phyloP scores from a whole-genome alignment of 768 basidiomycete genomes.

The Gelatoporia subvermispora region DNA sequence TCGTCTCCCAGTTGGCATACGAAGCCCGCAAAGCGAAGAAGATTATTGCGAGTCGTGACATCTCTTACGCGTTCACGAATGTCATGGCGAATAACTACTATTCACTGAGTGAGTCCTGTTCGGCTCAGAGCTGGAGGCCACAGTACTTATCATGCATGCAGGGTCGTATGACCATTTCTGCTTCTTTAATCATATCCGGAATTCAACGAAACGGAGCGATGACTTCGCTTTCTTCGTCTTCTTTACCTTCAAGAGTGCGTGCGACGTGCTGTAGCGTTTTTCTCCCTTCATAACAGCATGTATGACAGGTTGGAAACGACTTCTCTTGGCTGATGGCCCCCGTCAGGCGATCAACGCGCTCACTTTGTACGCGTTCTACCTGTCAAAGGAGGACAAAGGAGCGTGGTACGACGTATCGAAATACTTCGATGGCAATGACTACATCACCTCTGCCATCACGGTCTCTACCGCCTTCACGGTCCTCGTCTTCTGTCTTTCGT shows the following conservation, averaged over 20 bases:
- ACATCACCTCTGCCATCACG: conserved; percentile 74
- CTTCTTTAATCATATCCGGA: conserved; percentile 94
- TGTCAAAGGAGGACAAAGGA: conserved; percentile 45
- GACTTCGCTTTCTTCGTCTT: conserved; percentile 99
- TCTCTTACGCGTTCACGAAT: conserved; percentile 97
- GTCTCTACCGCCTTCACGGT: conserved; percentile 90
- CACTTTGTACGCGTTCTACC: conserved; percentile 89
- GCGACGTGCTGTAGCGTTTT: background rate
- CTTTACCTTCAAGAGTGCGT: conserved; percentile 96
- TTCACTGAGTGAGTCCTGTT: conserved; percentile 68
- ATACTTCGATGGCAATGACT: conserved; percentile 72
- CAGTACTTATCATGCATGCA: too few relatives aligned
- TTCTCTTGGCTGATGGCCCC: conserved; percentile 89
- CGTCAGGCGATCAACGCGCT: conserved; percentile 97
- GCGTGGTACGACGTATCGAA: conserved; percentile 67
- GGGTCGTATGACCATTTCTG: conserved; percentile 97
- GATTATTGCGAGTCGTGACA: conserved; percentile 93
- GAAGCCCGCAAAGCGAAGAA: conserved; percentile 89
- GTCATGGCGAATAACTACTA: conserved; percentile 97
- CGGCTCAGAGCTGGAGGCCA: conserved; percentile 22
- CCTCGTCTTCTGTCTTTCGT: conserved; percentile 78
- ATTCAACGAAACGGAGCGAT: conserved; percentile 93
- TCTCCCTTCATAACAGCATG: background rate
- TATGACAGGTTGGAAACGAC: conserved; percentile 73
- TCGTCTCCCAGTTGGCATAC: conserved; percentile 65